Percentiles rank a stretch among this genome's conserved stretches.
Evolutionary conservation across 306 rosid species (phyloP).

Genomic region (Rubus idaeus): DNA sequence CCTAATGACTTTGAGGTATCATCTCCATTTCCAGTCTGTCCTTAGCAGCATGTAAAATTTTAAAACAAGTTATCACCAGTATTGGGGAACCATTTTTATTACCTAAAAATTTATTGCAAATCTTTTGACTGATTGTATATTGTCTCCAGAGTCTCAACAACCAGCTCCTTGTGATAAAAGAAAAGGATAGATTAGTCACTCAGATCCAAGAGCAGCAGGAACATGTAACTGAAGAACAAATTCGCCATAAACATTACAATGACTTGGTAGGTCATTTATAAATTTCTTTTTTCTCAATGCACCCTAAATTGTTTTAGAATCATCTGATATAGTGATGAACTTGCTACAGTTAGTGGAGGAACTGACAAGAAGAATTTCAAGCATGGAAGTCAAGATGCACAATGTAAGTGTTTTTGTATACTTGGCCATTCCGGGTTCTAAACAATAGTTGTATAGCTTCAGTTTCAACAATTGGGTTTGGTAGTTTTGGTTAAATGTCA

Average conservation of each 20-base stretch:
- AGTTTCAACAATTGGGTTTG: constrained; percentile 5
- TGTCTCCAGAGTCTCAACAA: constrained; percentile 47
- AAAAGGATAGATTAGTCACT: constrained; percentile 51
- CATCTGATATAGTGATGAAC: constrained; percentile 3
- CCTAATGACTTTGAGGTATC: constrained; percentile 44
- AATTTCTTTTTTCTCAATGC: constrained; percentile 20
- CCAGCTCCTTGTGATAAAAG: constrained; percentile 48
- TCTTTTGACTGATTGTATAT: constrained; percentile 28
- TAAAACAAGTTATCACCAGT: not conserved
- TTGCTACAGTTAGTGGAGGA: constrained; percentile 59
- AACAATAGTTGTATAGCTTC: not conserved
- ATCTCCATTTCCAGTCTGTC: constrained; percentile 21
- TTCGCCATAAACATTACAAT: constrained; percentile 35
- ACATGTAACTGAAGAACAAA: constrained; percentile 44
- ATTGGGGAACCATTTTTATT: not conserved
- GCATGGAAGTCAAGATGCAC: constrained; percentile 55
- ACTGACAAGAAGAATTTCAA: constrained; percentile 49
- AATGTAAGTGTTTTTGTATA: constrained; percentile 42
- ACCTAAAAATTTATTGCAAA: constrained; percentile 8
- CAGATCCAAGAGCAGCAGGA: constrained; percentile 54
- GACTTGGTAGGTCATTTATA: constrained; percentile 45
- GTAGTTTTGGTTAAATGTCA: not conserved
- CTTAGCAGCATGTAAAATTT: not conserved
- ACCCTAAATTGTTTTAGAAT: constrained; percentile 1
- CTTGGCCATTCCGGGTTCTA: not conserved